Evolutionary conservation across 139 green algal genomes (phyloP), one percentile per base, ranked within the genome.

Genomic region (Chlorella sp.): DNA sequence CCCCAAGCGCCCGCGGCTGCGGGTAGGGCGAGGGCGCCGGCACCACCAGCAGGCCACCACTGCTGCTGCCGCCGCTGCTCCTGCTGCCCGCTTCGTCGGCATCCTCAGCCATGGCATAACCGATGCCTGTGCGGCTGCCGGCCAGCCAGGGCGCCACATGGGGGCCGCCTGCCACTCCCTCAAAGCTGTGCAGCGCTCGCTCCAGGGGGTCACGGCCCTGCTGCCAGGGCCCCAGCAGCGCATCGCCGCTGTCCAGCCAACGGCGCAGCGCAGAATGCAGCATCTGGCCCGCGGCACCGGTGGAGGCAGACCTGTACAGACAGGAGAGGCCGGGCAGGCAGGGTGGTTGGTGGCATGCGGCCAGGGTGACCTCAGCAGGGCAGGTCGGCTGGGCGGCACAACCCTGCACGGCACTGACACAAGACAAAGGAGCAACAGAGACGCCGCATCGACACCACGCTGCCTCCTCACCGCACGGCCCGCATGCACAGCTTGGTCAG

Each of bases 161-260:
- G 0, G 92, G 93, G 0, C 89, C 93, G 16, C 92, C 94, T n/a
- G 89, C 64, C 46, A 80, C 72, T 11, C 93, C 94, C 46, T 88
- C 86, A 85, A 94, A 96, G 11, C 67, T 76, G 3, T 89, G 41
- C 41, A 97, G 91, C 22, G 92, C 90, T 24, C 94, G 89, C 74
- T 96, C 92, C 51, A 94, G 82, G 7, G 90, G 86, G 84, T 96
- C 93, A 41, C 85, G 60, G 3, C 91, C 89, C 26, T 85, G 79
- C 41, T 85, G 84, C 86, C 92, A 95, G 0, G 94, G 94, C 22
- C 94, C 94, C 76, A 97, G 86, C 36, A 91, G 76, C 7, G 86
- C 88, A 69, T 97, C 94, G 44, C 92, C 89, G 4, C 40, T 48
- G 60, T 93, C 85, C 41, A 97, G 84, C 41, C 58, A 64, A 38